Conservation (phyloP, 2,329 filamentous ascomycete genomes). For the Helminthosporium solani region DNA sequence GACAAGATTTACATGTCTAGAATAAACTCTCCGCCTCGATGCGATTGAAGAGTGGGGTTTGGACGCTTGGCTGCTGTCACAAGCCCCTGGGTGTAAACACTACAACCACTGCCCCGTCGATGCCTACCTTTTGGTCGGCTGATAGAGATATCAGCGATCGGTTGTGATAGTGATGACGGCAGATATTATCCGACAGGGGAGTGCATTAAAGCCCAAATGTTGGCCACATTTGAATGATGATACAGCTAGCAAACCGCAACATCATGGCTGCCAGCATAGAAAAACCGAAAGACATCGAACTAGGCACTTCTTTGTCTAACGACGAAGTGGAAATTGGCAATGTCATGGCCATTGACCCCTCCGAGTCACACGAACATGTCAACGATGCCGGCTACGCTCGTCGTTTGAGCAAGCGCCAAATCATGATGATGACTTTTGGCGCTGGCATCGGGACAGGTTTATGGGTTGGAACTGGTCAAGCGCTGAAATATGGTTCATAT, state of each 20-base stretch:
- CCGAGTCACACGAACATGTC: slow-evolving; percentile 5
- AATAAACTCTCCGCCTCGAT: not conserved
- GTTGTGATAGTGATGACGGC: not conserved
- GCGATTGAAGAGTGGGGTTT: not conserved
- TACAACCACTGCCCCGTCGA: not conserved
- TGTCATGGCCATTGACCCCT: not conserved
- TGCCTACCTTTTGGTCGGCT: not conserved
- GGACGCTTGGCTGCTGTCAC: not conserved
- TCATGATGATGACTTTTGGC: slow-evolving; percentile 64
- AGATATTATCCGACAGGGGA: not conserved
- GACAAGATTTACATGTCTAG: not conserved
- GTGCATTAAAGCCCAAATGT: not conserved
- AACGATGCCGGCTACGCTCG: slow-evolving; percentile 28
- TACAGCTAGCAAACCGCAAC: not conserved
- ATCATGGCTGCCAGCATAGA: not conserved
- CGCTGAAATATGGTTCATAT: not conserved
- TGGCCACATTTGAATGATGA: not conserved
- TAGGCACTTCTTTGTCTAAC: not conserved
- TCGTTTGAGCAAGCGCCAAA: slow-evolving; percentile 47
- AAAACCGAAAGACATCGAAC: not conserved
- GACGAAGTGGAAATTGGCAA: not conserved
- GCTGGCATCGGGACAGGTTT: slow-evolving; percentile 54
- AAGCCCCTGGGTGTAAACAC: not conserved
- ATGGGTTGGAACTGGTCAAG: not conserved
- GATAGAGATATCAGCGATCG: not conserved